Evolutionary conservation across 257 asterid species (phyloP).

Genomic region (Gentiana dahurica): DNA sequence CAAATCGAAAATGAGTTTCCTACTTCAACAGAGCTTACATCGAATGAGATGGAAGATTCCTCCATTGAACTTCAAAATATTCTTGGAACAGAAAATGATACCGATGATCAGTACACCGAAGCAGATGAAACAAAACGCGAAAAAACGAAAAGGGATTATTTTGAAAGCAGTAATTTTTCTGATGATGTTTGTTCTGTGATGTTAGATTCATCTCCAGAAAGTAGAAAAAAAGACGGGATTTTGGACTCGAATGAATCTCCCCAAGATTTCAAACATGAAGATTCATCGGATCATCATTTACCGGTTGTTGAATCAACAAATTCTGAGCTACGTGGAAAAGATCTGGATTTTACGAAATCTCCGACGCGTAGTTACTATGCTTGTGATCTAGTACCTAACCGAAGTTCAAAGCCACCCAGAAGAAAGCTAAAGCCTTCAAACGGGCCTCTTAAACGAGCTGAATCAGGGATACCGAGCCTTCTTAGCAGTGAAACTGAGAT

Average conservation of each 20-base stretch:
- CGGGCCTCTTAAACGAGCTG: conserved; percentile 1
- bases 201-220: conserved; percentile 12
- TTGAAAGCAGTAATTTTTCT: conserved; percentile 9
- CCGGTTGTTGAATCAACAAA: conserved; percentile 13
- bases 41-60: conserved; percentile 11
- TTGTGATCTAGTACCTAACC: conserved; percentile 27
- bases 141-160: conserved; percentile 13
- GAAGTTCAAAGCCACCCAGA: conserved; percentile 17
- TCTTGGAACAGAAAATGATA: neutral
- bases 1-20: conserved; percentile 8
- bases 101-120: conserved; percentile 5
- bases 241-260: no score
- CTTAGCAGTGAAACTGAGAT: conserved; percentile 23
- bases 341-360: conserved; percentile 20
- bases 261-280: conserved; percentile 10
- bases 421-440: conserved; percentile 13
- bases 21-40: conserved; percentile 1
- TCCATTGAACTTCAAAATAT: neutral
- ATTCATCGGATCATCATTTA: conserved; percentile 6
- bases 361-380: conserved; percentile 40
- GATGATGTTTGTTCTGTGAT: conserved; percentile 12
- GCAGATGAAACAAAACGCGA: conserved; percentile 14
- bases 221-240: conserved; percentile 9
- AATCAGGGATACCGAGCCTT: conserved; percentile 9
- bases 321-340: conserved; percentile 19